Conservation (phyloP, 2,329 filamentous ascomycete genomes). For the Microcyclospora tardicrescens region DNA sequence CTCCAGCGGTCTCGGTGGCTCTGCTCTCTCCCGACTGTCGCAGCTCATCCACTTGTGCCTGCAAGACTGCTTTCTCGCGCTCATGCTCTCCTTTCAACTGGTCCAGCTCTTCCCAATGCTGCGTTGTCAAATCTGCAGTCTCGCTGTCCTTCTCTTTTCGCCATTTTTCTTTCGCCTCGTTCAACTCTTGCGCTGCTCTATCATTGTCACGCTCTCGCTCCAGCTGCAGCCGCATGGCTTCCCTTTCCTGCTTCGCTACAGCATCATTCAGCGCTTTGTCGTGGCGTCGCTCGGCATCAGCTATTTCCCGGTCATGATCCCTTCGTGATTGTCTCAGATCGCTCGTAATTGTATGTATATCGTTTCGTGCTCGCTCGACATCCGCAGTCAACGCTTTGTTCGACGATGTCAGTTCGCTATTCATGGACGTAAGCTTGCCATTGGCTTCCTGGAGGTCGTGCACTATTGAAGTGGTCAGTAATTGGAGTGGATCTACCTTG, state of each 20-base stretch:
- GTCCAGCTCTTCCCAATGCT: constrained; percentile 56
- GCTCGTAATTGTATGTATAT: constrained; percentile 20
- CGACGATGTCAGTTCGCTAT: constrained; percentile 33
- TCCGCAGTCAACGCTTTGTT: constrained; percentile 53
- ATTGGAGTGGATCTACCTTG: neutral
- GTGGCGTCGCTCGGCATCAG: constrained; percentile 17
- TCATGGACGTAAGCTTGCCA: constrained; percentile 12
- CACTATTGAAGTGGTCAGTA: neutral
- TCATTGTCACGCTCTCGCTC: constrained; percentile 43
- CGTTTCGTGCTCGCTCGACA: constrained; percentile 33
- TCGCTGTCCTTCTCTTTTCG: constrained; percentile 37
- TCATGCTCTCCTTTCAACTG: constrained; percentile 50
- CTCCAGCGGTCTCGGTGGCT: constrained; percentile 39
- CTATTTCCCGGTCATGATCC: constrained; percentile 21
- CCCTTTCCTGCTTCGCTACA: constrained; percentile 16
- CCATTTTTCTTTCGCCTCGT: constrained; percentile 30
- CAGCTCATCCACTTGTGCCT: constrained; percentile 36
- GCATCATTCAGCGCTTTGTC: constrained; percentile 16
- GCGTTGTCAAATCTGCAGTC: constrained; percentile 43
- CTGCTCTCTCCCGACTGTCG: constrained; percentile 42
- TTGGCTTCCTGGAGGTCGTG: constrained; percentile 1
- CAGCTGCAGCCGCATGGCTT: constrained; percentile 14
- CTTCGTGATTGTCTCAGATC: constrained; percentile 20
- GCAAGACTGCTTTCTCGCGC: constrained; percentile 52
- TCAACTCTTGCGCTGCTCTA: constrained; percentile 40